phyloP scores from a whole-genome alignment of 2,329 filamentous ascomycete genomes.

The Pseudocercospora macadamiae region DNA sequence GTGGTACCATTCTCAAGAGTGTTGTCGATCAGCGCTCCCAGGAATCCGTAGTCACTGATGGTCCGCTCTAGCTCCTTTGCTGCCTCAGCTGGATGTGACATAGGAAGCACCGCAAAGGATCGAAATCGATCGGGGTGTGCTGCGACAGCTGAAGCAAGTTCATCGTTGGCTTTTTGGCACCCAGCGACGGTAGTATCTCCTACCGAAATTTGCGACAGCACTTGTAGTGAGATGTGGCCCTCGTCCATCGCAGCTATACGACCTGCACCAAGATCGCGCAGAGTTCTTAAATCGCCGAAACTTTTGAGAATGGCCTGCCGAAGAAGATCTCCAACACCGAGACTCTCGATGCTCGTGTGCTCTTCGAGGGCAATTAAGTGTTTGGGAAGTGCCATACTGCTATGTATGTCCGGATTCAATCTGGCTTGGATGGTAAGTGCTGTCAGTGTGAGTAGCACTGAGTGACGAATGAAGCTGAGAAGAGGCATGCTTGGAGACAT shows the following conservation, averaged over 20 bases:
- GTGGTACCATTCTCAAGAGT: conserved; percentile 29
- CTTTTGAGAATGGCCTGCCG: conserved; percentile 19
- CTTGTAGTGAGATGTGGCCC: conserved; percentile 28
- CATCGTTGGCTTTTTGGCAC: conserved; percentile 27
- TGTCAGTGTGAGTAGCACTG: too few species aligned
- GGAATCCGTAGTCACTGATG: conserved; percentile 29
- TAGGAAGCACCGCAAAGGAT: conserved; percentile 34
- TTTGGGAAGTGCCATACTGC: neutral
- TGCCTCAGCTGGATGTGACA: conserved; percentile 29
- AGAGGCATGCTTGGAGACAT: too few species aligned
- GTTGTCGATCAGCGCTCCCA: conserved; percentile 36
- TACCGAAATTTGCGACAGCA: conserved; percentile 29
- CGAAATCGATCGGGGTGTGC: conserved; percentile 27
- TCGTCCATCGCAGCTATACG: conserved; percentile 32
- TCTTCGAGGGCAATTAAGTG: conserved; percentile 33
- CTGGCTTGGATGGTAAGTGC: too few species aligned
- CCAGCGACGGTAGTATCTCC: conserved; percentile 20
- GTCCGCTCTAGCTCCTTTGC: conserved; percentile 31
- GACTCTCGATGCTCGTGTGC: conserved; percentile 28
- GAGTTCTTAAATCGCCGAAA: conserved; percentile 10
- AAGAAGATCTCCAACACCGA: conserved; percentile 24
- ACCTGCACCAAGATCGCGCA: conserved; percentile 18
- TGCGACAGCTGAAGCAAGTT: conserved; percentile 25
- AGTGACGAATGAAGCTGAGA: too few species aligned
- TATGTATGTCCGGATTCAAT: too few species aligned